Evolutionary conservation across 176 grass and related monocot genomes (phyloP), one percentile per base, ranked within the genome.

Genomic region (Hordeum vulgare): DNA sequence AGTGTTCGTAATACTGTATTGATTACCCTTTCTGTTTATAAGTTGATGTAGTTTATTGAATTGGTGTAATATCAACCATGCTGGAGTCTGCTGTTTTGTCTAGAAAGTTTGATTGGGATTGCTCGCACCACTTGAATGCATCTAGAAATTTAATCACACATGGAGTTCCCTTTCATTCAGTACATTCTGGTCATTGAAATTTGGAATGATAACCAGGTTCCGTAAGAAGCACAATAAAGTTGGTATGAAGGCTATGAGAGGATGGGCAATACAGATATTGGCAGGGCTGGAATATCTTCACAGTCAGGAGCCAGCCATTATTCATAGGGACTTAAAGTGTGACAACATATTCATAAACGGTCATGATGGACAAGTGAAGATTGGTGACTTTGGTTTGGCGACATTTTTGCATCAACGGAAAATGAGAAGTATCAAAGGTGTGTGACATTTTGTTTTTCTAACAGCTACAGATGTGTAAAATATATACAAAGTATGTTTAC

Each of bases 311-410:
- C 67, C 80, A 1, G 31, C 83, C 0, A 80, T 92, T 34, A 92
- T 92, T 24, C 83, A 89, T 24, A 79, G 86, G 68, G 90, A 89
- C 37, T 71, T 92, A 42, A 92, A 86, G 41, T 92, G 90, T 59
- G 80, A 89, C 41, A 89, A 89, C 21, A 80, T 89, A 71, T 89
- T 92, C 61, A 89, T 92, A 73, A 92, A 92, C 37, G 86, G 90
- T 53, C 85, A 92, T 34, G 79, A 92, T 86, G 86, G 90, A 35
- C 81, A 85, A 58, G 86, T 91, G 60, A 92, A 92, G 74, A 92
- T 88, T 56, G 86, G 86, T 4, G 83, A 92, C 67, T 85, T 86
- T 65, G 86, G 90, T 58, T 75, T 92, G 66, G 83, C 86, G 3
- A 92, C 83, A 27, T 72, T 88, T 27, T 75, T 88, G 90, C 86